A percentile compares a stretch with the other conserved stretches of the same genome.
phyloP scores from a whole-genome alignment of 257 asterid genomes.

The Jacaranda mimosifolia region DNA sequence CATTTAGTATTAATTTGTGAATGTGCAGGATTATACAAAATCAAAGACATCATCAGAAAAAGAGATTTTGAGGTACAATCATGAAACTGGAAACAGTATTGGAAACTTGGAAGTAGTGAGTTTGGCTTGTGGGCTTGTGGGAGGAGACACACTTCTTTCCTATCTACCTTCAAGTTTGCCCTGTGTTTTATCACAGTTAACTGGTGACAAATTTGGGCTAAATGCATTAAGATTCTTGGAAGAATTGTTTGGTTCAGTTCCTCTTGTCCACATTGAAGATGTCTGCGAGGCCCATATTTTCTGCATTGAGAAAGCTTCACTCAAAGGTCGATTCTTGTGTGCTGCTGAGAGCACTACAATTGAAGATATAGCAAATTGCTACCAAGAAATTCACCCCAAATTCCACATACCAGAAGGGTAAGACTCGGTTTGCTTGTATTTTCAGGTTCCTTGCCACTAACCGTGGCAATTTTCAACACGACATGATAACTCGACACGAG shows the following conservation, averaged over 20 bases:
- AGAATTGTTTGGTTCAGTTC: constrained; percentile 42
- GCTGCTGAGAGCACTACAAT: constrained; percentile 27
- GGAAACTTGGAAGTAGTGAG: constrained; percentile 32
- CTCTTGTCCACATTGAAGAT: constrained; percentile 44
- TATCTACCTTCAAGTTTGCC: background rate
- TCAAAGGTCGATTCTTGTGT: constrained; percentile 42
- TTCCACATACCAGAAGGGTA: constrained; percentile 20
- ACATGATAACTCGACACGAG: too few species aligned
- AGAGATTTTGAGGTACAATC: constrained; percentile 31
- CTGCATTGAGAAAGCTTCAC: constrained; percentile 31
- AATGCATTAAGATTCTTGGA: constrained; percentile 32
- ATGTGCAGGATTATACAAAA: constrained; percentile 24
- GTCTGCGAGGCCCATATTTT: constrained; percentile 48
- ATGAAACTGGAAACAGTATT: background rate
- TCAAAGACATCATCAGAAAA: constrained; percentile 37
- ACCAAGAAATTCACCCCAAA: constrained; percentile 33
- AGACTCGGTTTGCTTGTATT: too few species aligned
- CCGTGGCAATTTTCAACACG: too few species aligned
- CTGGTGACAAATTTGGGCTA: background rate
- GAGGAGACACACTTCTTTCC: constrained; percentile 2
- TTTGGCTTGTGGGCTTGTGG: too few species aligned
- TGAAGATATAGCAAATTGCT: constrained; percentile 41
- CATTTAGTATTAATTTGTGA: background rate
- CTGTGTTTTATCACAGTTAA: background rate
- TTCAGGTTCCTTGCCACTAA: too few species aligned